Conservation (phyloP, 2,329 filamentous ascomycete genomes). For the Lecanicillium sp. region DNA sequence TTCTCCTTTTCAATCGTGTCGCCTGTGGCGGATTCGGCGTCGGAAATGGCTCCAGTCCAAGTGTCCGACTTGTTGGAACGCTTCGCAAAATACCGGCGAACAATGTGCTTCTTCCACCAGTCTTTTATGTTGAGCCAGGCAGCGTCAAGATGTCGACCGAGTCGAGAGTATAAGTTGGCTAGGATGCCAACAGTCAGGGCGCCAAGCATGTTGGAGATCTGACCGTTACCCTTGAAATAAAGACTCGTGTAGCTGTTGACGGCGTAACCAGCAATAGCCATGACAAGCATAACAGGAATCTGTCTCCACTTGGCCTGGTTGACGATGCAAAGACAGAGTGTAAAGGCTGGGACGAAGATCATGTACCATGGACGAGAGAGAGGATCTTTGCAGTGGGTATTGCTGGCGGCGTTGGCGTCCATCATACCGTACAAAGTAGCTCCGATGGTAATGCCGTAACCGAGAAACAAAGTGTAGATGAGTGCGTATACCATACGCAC, state of each 20-base stretch:
- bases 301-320: conserved; percentile 80
- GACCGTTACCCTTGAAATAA: conserved; percentile 62
- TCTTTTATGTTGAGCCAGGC: conserved; percentile 41
- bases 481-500: conserved; percentile 72
- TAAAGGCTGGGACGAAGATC: conserved; percentile 69
- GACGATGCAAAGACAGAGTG: conserved; percentile 68
- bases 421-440: conserved; percentile 60
- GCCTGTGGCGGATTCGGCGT: conserved; percentile 27
- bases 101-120: conserved; percentile 44
- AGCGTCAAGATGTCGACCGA: conserved; percentile 55
- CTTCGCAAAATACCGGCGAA: conserved; percentile 26
- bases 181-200: conserved; percentile 70
- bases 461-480: conserved; percentile 68
- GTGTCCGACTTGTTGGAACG: conserved; percentile 23
- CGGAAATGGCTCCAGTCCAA: conserved; percentile 26
- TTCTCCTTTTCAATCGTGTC: conserved; percentile 20
- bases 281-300: conserved; percentile 67
- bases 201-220: conserved; percentile 72
- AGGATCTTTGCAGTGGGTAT: conserved; percentile 36
- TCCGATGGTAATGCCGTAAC: conserved; percentile 67
- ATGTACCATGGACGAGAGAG: conserved; percentile 50
- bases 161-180: conserved; percentile 71
- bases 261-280: conserved; percentile 67
- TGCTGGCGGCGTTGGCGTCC: conserved; percentile 46
- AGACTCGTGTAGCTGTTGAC: conserved; percentile 68